These are phyloP conservation scores for Heliamphora ciliata DNA, from an alignment of 179 eudicot genomes.

Conservation along the genomic window DNA sequence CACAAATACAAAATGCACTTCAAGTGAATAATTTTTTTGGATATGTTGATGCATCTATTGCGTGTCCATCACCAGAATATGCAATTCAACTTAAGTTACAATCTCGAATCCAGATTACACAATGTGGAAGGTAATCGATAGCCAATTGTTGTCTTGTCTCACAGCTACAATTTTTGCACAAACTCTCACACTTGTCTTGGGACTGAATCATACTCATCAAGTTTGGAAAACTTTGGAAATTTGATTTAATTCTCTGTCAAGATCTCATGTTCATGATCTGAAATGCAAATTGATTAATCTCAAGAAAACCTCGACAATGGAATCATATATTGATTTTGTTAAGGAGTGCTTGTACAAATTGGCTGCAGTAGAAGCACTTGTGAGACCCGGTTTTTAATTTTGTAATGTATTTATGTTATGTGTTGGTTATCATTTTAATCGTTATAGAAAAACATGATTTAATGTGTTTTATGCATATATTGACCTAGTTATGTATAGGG, in stretches of 20 bases:
- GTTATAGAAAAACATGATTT: too few relatives aligned
- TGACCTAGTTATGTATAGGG: too few relatives aligned
- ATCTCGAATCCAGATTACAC: not conserved
- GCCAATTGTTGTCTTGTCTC: not conserved
- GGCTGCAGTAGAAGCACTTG: not conserved
- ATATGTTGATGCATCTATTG: not conserved
- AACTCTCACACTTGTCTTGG: not conserved
- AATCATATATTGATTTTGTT: not conserved
- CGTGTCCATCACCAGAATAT: not conserved
- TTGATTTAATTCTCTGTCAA: not conserved
- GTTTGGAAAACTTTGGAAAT: not conserved
- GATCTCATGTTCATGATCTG: not conserved
- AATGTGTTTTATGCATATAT: too few relatives aligned
- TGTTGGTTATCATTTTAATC: too few relatives aligned
- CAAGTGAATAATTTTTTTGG: not conserved
- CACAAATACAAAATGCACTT: not conserved
- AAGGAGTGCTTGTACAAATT: not conserved
- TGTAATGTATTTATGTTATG: too few relatives aligned
- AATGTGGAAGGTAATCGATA: not conserved
- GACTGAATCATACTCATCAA: not conserved
- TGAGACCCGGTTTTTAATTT: too few relatives aligned
- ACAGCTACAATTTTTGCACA: not conserved
- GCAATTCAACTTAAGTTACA: not conserved
- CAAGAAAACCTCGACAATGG: not conserved
- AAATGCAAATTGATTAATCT: not conserved